Evolutionary conservation across 495 filamentous ascomycete species (phyloP), one percentile per base, ranked within the genome.

Genomic region (Xanthoparmelia taractica): DNA sequence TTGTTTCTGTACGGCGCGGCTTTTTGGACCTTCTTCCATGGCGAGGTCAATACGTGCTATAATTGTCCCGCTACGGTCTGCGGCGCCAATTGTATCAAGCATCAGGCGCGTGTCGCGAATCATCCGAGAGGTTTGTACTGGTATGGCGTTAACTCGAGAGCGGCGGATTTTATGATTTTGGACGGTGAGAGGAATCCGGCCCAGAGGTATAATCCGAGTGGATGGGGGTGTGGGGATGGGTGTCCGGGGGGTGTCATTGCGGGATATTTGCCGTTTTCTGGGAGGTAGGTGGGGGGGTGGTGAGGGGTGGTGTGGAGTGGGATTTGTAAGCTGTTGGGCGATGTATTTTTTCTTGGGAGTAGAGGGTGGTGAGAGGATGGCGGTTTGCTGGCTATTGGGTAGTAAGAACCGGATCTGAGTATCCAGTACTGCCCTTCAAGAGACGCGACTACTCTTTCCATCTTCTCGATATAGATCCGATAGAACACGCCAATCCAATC

Each of bases 1-100:
- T 71, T 86, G 3, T 81, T 79, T 52, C 77, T 82, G 0, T 86
- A 86, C 66, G 82, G 80, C 0, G 74, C 75, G 1, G 78, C 73
- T 25, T 73, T 81, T 58, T 84, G 81, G 80, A 73, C 70, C 0
- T 84, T 82, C 57, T 82, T 78, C 67, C 79, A 82, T 15, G 68
- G 66, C 8, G 41, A 63, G 29, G 23, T 36, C 18, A 34, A 25
- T 12, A 59, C 40, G 18, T 52, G 58, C 34, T 61, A 65, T 18
- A n/a, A 25, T 27, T 59, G 62, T 41, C 25, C 55, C 33, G 40
- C 29, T 0, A 59, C 62, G 13, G 4, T 37, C 13, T 63, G 59
- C 20, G 50, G 33, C 3, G 56, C 27, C 13, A 50, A 63, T 6
- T 66, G 64, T 45, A 45, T 37, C 31, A 57, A 23, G 18, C 52